phyloP scores from a whole-genome alignment of 139 green algal species.

The Picochlorum sp. region DNA sequence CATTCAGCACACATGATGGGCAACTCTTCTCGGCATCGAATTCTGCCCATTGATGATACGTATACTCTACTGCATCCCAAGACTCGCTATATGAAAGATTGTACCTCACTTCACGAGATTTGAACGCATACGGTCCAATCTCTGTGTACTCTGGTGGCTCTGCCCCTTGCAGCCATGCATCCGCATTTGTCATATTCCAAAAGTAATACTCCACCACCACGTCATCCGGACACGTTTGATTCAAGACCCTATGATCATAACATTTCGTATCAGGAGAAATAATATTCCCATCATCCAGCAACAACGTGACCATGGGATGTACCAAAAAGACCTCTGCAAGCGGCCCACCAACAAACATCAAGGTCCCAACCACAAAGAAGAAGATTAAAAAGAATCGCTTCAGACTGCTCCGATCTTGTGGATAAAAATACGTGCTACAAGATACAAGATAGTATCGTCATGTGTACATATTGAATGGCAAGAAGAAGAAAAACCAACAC shows the following conservation, averaged over 20 bases:
- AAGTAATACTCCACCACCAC: conserved; percentile 33
- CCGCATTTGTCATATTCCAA: conserved; percentile 33
- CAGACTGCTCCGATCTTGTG: neutral
- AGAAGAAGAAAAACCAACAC: no score
- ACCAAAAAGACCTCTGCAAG: conserved; percentile 25
- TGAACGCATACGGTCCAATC: conserved; percentile 31
- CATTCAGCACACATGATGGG: conserved; percentile 19
- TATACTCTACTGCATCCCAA: conserved; percentile 24
- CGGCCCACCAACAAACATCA: conserved; percentile 22
- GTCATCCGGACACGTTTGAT: conserved; percentile 10
- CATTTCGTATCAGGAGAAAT: conserved; percentile 24
- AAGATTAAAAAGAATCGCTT: conserved; percentile 11
- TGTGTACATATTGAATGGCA: neutral
- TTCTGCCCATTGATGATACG: conserved; percentile 16
- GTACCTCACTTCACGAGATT: conserved; percentile 18
- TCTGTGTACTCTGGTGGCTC: conserved; percentile 22
- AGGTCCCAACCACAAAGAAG: neutral
- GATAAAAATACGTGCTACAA: conserved; percentile 4
- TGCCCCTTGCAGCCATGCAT: conserved; percentile 22
- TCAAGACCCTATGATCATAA: conserved; percentile 11
- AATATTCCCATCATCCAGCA: conserved; percentile 8
- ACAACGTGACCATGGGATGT: conserved; percentile 20
- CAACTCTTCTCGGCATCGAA: conserved; percentile 10
- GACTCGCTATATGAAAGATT: conserved; percentile 21
- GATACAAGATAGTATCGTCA: no score